Evolutionary conservation across 208 protist genomes (phyloP).

Genomic region (Trypanosoma lewisi): DNA sequence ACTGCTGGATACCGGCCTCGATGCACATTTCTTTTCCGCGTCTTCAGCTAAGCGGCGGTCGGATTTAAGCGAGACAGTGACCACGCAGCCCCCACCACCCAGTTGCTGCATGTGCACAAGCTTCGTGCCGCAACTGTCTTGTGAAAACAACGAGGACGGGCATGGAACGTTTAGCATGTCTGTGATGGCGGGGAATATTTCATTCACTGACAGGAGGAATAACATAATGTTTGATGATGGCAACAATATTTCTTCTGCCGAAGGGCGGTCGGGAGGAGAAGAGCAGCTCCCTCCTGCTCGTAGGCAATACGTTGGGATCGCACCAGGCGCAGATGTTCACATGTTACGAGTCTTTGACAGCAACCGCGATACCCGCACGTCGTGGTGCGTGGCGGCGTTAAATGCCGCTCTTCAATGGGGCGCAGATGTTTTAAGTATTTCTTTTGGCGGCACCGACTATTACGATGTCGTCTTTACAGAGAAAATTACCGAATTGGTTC

Average conservation of each 20-base stretch:
- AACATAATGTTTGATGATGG: neutral
- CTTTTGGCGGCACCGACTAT: conserved; percentile 96
- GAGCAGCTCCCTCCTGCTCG: neutral
- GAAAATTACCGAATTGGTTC: conserved; percentile 84
- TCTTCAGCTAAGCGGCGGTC: neutral
- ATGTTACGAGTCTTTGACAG: conserved; percentile 95
- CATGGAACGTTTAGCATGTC: conserved; percentile 98
- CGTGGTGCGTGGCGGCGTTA: conserved; percentile 96
- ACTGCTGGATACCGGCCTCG: conserved; percentile 64
- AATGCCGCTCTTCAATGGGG: conserved; percentile 21
- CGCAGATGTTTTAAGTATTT: conserved; percentile 94
- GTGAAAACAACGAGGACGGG: conserved; percentile 74
- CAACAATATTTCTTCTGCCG: neutral
- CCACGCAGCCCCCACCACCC: neutral
- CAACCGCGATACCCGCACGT: conserved; percentile 73
- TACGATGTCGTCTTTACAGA: conserved; percentile 90
- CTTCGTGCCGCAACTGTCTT: conserved; percentile 55
- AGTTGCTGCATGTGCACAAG: conserved; percentile 36
- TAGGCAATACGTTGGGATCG: conserved; percentile 79
- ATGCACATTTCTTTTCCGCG: conserved; percentile 14
- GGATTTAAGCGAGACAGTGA: neutral
- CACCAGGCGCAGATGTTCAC: conserved; percentile 88
- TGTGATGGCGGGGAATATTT: conserved; percentile 75
- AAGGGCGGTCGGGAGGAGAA: neutral
- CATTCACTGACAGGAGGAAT: neutral